These are phyloP conservation scores for Penicillium olsonii DNA, from an alignment of 2,329 filamentous ascomycete genomes.

Conservation along the genomic window DNA sequence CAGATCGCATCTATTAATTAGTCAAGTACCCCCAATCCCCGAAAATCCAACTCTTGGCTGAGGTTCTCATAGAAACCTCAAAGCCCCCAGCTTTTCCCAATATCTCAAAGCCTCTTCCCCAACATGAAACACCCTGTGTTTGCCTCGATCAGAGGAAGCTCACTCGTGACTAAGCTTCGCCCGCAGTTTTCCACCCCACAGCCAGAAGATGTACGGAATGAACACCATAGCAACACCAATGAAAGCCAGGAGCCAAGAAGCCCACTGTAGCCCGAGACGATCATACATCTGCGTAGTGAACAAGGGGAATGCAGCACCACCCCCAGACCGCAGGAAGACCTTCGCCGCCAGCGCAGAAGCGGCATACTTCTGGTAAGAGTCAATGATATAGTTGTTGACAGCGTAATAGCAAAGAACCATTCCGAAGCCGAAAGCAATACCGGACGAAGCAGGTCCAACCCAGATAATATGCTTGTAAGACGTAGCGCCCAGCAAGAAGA, in stretches of 20 bases:
- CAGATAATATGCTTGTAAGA: slow-evolving; percentile 60
- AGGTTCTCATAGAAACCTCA: neutral
- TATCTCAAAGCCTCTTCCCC: neutral
- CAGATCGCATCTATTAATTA: neutral
- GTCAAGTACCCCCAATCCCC: too few species aligned
- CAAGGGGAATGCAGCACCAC: slow-evolving; percentile 71
- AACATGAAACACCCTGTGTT: too few species aligned
- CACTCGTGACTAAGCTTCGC: slow-evolving; percentile 11
- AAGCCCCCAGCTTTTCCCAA: neutral
- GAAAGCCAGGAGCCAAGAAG: slow-evolving; percentile 67
- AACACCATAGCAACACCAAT: slow-evolving; percentile 25
- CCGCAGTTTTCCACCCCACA: slow-evolving; percentile 19
- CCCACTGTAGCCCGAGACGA: slow-evolving; percentile 71
- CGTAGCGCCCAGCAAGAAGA: slow-evolving; percentile 65
- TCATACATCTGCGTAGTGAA: slow-evolving; percentile 78
- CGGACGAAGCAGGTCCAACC: slow-evolving; percentile 59
- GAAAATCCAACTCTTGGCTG: neutral
- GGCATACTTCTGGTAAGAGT: slow-evolving; percentile 52
- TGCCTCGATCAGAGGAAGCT: neutral
- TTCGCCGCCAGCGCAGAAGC: slow-evolving; percentile 49
- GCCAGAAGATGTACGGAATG: slow-evolving; percentile 24
- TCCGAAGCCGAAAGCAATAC: slow-evolving; percentile 71
- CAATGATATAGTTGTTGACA: slow-evolving; percentile 73
- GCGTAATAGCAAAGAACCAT: slow-evolving; percentile 79
- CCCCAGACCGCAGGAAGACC: slow-evolving; percentile 55